Evolutionary conservation across 2,329 filamentous ascomycete species (phyloP), one percentile per base, ranked within the genome.

Genomic region (Coniella vitis): DNA sequence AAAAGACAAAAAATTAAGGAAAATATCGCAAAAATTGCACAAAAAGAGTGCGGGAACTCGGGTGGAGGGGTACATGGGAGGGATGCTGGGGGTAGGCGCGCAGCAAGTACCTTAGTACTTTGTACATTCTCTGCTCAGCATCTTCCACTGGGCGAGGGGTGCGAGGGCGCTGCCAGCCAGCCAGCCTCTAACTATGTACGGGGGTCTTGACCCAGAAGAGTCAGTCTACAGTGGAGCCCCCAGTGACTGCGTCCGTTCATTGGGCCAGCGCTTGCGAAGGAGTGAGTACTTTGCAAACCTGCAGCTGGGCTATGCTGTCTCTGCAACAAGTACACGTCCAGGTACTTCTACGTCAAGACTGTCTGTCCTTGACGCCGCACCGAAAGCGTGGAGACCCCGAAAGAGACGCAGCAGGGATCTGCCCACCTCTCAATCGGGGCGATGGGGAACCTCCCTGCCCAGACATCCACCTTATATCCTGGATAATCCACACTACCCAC

Each of bases 1-100:
- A n/a, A n/a, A n/a, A 29, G 25, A 10, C 5, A 29, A 29, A 29
- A 29, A 29, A 29, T 29, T 29, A 29, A n/a, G n/a, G 25, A 29
- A 29, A 29, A 29, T 5, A 29, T 29, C 25, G 25, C 25, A 42
- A 41, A 40, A 40, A 38, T 21, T 20, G 21, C 29, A 45, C 8
- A 51, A 47, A 51, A 53, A 50, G 20, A 43, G 51, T 47, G 50
- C 50, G 51, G 49, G 47, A 51, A 47, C 44, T 22, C 38, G 36
- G 22, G 36, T 39, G 22, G 44, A 47, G 39, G 48, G 47, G 29
- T 42, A 51, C 39, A 45, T 41, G 47, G 47, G 47, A 45, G 47
- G 47, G 48, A 50, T 50, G 51, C 43, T 53, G 50, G 43, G 44
- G 44, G 44, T 39, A 47, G 25, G 37, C 44, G 29, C 22, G 9